Percentiles rank a stretch among this genome's conserved stretches.
These are phyloP conservation scores for Lactifluus volemus DNA, from an alignment of 768 basidiomycete genomes.

Conservation along the genomic window DNA sequence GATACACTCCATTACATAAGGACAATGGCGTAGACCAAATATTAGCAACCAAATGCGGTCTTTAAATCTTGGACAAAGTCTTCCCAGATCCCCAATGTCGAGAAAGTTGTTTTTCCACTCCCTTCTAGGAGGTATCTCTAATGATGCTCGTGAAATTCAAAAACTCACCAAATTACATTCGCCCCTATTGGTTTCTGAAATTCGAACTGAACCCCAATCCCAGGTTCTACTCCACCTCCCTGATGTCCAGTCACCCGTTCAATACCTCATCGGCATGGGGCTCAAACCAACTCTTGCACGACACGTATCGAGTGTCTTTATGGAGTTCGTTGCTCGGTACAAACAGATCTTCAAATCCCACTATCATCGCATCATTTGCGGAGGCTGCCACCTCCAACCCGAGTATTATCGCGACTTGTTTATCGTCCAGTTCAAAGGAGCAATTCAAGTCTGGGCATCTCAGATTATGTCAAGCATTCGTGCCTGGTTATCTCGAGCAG, in stretches of 20 bases:
- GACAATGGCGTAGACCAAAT: not conserved
- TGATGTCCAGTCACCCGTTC: not conserved
- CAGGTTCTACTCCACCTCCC: not conserved
- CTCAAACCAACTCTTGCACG: not conserved
- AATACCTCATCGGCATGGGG: not conserved
- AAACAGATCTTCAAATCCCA: not conserved
- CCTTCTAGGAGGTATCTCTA: not conserved
- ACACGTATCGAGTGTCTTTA: not conserved
- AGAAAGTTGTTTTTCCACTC: not conserved
- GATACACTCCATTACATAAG: not conserved
- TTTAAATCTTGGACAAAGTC: too few species aligned
- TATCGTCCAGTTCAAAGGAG: not conserved
- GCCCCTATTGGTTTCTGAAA: not conserved
- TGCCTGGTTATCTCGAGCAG: not conserved
- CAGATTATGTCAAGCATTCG: not conserved
- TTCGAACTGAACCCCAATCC: accelerated
- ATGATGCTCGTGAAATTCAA: not conserved
- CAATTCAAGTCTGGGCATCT: not conserved
- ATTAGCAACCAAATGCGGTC: not conserved
- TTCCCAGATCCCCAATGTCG: not conserved
- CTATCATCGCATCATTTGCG: not conserved
- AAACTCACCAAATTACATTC: not conserved
- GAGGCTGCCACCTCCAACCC: not conserved
- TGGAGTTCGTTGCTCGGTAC: not conserved
- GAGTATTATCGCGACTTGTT: not conserved